Evolutionary conservation across 768 basidiomycete genomes (phyloP).

Genomic region (Boletales sp.): DNA sequence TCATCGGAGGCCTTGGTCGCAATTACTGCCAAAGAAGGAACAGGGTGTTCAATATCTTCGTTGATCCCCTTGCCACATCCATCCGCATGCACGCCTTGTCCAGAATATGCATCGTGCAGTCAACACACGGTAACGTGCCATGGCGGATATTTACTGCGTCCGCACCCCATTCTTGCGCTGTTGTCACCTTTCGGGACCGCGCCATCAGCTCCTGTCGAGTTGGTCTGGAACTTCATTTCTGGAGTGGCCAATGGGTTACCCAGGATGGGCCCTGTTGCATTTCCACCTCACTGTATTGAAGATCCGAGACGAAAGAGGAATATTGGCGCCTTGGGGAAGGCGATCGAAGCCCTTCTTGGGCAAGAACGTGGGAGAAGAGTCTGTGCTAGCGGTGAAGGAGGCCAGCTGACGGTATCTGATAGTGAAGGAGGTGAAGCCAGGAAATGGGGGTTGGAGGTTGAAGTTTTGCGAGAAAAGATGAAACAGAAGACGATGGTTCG

Average conservation of each 20-base stretch:
- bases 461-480: constrained; percentile 53
- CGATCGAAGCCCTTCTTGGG: constrained; percentile 61
- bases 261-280: constrained; percentile 68
- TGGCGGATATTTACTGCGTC: constrained; percentile 59
- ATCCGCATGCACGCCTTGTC: constrained; percentile 68
- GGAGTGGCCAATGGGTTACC: constrained; percentile 64
- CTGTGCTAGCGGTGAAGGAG: constrained; percentile 51
- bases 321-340: constrained; percentile 72
- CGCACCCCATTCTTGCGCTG: constrained; percentile 53
- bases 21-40: constrained; percentile 29
- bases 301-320: constrained; percentile 72
- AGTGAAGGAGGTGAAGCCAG: constrained; percentile 66
- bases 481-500: constrained; percentile 55
- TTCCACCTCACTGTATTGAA: constrained; percentile 73
- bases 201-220: constrained; percentile 36
- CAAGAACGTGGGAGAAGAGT: constrained; percentile 61
- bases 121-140: constrained; percentile 60
- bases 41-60: constrained; percentile 52
- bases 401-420: constrained; percentile 29
- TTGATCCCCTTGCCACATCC: constrained; percentile 56
- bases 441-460: constrained; percentile 70
- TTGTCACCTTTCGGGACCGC: constrained; percentile 40
- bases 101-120: constrained; percentile 62
- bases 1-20: constrained; percentile 24
- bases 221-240: constrained; percentile 47